phyloP scores from a whole-genome alignment of 208 protist species.

The Leishmania braziliensis region DNA sequence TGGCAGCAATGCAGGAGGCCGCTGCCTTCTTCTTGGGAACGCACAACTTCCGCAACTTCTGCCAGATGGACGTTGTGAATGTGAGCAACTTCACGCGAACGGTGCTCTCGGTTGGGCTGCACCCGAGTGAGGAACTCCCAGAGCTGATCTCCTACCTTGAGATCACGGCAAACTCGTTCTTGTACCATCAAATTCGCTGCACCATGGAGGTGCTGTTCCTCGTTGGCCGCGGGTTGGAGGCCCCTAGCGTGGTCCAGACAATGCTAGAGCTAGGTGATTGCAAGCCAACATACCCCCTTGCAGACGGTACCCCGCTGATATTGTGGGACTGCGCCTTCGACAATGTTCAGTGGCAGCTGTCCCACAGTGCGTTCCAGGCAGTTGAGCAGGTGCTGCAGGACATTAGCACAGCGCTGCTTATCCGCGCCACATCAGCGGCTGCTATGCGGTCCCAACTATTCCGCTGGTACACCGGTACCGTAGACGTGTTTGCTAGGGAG shows the following conservation, averaged over 20 bases:
- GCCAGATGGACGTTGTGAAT: slow-evolving; percentile 95
- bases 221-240: slow-evolving; percentile 79
- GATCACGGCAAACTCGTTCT: slow-evolving; percentile 94
- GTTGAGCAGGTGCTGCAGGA: slow-evolving; percentile 76
- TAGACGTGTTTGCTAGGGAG: slow-evolving; percentile 27
- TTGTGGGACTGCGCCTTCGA: slow-evolving; percentile 86
- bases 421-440: slow-evolving; percentile 50
- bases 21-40: slow-evolving; percentile 83
- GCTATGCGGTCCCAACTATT: slow-evolving; percentile 77
- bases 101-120: slow-evolving; percentile 64
- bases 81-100: slow-evolving; percentile 90
- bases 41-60: slow-evolving; percentile 98
- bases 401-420: slow-evolving; percentile 69
- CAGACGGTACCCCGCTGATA: slow-evolving; percentile 77
- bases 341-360: slow-evolving; percentile 63
- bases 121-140: slow-evolving; percentile 53
- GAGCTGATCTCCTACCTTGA: slow-evolving; percentile 86
- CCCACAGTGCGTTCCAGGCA: slow-evolving; percentile 45
- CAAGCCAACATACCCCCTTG: slow-evolving; percentile 81
- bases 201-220: slow-evolving; percentile 94
- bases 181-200: slow-evolving; percentile 97
- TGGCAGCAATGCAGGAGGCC: slow-evolving; percentile 92
- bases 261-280: slow-evolving; percentile 71
- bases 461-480: slow-evolving; percentile 52
- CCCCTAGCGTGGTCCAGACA: slow-evolving; percentile 50